Evolutionary conservation across 352 stramenopile genomes (phyloP).

Genomic region (Phytophthora kernoviae): DNA sequence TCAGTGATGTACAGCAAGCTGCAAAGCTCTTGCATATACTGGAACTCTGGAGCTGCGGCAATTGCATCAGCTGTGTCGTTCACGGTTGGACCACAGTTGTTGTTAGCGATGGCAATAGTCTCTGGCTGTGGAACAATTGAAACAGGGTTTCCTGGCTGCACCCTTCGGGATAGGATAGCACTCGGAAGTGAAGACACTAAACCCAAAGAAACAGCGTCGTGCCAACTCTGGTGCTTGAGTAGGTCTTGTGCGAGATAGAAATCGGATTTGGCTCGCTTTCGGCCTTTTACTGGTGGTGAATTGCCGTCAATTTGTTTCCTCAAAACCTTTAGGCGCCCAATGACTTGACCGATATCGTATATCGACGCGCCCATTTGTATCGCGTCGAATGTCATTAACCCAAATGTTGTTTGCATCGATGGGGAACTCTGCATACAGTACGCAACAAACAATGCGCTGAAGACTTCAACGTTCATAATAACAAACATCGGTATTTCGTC

Average conservation of each 20-base stretch:
- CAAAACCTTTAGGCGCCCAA: conserved; percentile 5
- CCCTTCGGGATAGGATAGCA: background rate
- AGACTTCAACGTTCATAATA: conserved; percentile 47
- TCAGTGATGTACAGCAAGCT: conserved; percentile 22
- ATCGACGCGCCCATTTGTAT: conserved; percentile 10
- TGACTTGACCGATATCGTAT: conserved; percentile 7
- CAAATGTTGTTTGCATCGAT: conserved; percentile 28
- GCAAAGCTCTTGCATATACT: conserved; percentile 13
- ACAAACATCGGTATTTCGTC: conserved; percentile 31
- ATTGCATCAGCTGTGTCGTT: background rate
- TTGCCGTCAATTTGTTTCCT: background rate
- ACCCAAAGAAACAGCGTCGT: background rate
- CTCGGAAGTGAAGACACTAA: background rate
- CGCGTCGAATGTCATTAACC: conserved; percentile 25
- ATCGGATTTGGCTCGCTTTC: background rate
- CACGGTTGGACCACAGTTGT: background rate
- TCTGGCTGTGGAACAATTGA: too few species aligned
- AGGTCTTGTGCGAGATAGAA: conserved; percentile 15
- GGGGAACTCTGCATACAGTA: conserved; percentile 46
- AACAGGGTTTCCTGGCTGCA: background rate
- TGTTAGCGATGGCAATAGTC: too few species aligned
- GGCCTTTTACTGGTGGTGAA: background rate
- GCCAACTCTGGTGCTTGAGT: conserved; percentile 2
- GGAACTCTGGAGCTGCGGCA: conserved; percentile 1
- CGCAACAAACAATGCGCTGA: conserved; percentile 41